Base-by-base conservation (phyloP, 2,329 filamentous ascomycete species). In the Fusarium tupiense region DNA sequence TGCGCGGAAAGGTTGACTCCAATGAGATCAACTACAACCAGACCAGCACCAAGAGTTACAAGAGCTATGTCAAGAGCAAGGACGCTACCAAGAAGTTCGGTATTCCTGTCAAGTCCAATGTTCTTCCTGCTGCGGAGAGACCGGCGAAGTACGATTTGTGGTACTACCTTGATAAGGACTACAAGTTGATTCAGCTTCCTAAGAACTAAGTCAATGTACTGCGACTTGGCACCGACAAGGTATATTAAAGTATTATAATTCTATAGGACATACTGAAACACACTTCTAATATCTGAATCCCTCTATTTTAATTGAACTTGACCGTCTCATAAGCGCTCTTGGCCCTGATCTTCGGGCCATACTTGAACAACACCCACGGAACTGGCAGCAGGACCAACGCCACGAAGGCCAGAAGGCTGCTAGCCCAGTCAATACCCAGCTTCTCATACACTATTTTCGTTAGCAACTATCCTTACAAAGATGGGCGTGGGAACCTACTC, bases 311-410 rank as follows among this genome's bases (percentile, higher is more conserved):
- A 38, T 20, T 50, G 17, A 69, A 70, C 1, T 69, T 19, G 4
- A 70, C 52, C 2, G 67, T 69, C 41, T 69, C 67, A 22, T 69
- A 69, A 7, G 67, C 73, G 26, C 76, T 78, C 61, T 64, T 77
- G 1, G 70, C 72, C 20, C 76, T 69, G 5, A 78, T 74, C 2
- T 10, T 35, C 1, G 83, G 81, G 0, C 88, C 88, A 41, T 80
- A 88, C 60, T 82, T 85, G 79, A 87, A 89, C 20, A 90, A 78
- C 0, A 87, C 81, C 84, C 86, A 89, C 0, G 88, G 88, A 24
- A 90, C 83, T 0, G 87, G 87, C 63, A 89, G 75, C 63, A 90
- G 76, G 0, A 79, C 80, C 4, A 88, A 31, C 2, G 86, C 82
- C 7, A 91, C 78, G 59, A 88, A 88, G 0, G 81, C 86, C 19